phyloP scores from a whole-genome alignment of 768 basidiomycete genomes.

The Pholiota microspora region DNA sequence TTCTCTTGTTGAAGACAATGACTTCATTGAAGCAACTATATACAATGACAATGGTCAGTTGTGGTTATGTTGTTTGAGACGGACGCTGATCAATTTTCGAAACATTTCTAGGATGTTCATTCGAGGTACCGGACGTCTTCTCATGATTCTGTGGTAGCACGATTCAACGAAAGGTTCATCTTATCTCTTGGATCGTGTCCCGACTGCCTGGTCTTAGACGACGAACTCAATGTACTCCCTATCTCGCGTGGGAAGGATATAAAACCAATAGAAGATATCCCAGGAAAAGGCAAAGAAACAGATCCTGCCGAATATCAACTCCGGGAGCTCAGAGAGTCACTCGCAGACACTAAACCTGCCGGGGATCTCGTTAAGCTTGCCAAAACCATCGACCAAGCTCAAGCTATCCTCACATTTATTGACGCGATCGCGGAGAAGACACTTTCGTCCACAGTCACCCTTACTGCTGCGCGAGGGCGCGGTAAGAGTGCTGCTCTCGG shows the following conservation, averaged over 20 bases:
- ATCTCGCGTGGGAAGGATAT: conserved; percentile 96
- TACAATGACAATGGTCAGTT: conserved; percentile 75
- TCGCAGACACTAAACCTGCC: conserved; percentile 82
- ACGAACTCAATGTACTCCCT: conserved; percentile 96
- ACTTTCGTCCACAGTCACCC: conserved; percentile 88
- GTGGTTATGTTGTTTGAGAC: not conserved
- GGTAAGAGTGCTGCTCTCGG: conserved; percentile 98
- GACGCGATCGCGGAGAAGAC: conserved; percentile 94
- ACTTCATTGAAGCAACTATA: conserved; percentile 88
- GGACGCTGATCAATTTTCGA: not conserved
- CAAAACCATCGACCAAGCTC: conserved; percentile 92
- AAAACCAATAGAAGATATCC: conserved; percentile 50
- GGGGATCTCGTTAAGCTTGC: conserved; percentile 89
- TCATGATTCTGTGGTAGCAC: conserved; percentile 84
- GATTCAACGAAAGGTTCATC: conserved; percentile 99
- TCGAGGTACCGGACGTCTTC: conserved; percentile 90
- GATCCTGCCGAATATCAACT: conserved; percentile 54
- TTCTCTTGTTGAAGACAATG: conserved; percentile 94
- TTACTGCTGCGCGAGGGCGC: conserved; percentile 92
- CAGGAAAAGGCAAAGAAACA: conserved; percentile 33
- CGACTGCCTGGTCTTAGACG: conserved; percentile 93
- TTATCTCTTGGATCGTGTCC: conserved; percentile 91
- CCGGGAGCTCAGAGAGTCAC: conserved; percentile 70
- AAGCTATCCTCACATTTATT: conserved; percentile 91
- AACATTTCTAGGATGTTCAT: conserved; percentile 81